Evolutionary conservation across 208 protist genomes (phyloP), one percentile per base, ranked within the genome.

Genomic region (Trypanosoma avium): DNA sequence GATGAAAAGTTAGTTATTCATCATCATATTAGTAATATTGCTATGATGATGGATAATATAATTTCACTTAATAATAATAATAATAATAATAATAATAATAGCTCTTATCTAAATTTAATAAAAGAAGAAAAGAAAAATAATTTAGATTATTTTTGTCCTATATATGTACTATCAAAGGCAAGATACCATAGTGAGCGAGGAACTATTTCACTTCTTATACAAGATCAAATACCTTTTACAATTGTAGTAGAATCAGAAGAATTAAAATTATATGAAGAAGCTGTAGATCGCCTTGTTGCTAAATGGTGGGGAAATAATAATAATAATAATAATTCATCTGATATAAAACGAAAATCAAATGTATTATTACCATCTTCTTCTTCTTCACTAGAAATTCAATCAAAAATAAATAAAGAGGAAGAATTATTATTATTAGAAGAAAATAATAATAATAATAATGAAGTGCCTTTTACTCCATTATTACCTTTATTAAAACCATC

Each of bases 81-180:
- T n/a, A n/a, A n/a, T n/a, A n/a, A n/a, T n/a, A n/a, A n/a, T n/a
- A n/a, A n/a, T n/a, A n/a, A n/a, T n/a, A n/a, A n/a, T n/a, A n/a
- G n/a, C n/a, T n/a, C n/a, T 27, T 50, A 8, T 60, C 6, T 22
- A 10, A n/a, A 40, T 49, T 5, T 29, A 45, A 35, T 35, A 61
- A 4, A 32, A 58, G 32, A 57, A 58, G 47, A 40, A 1, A 59
- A 32, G 30, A 17, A 36, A 45, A 12, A 33, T 61, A 15, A 46
- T 61, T 15, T 26, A 19, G n/a, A 48, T 3, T 45, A 62, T 30
- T 74, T 64, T 61, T 91, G 86, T 69, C 86, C 86, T 4, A 79
- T 96, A 29, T 96, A 83, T 69, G 79, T 96, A 12, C 91, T 78
- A 9, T 86, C 84, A 19, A 92, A 87, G n/a, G 86, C 79, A 3